Evolutionary conservation across 2,329 filamentous ascomycete species (phyloP).

Genomic region (Xylariaceae sp.): DNA sequence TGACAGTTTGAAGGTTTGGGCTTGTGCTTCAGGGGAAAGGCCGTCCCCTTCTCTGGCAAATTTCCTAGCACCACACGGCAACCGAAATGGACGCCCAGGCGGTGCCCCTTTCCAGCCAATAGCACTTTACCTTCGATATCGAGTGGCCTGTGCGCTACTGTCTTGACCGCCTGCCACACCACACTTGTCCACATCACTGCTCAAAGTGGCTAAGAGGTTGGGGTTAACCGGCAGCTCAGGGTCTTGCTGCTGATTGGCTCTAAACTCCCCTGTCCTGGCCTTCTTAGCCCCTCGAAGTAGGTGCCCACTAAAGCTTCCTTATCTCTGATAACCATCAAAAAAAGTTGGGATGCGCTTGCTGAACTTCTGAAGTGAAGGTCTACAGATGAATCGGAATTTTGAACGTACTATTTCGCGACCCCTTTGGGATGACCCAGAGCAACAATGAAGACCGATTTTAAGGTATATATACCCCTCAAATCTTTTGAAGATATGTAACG

Average conservation of each 20-base stretch:
- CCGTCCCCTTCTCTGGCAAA: conserved; percentile 30
- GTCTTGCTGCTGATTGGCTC: neutral
- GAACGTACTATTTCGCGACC: neutral
- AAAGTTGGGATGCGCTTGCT: conserved; percentile 15
- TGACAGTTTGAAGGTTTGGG: conserved; percentile 14
- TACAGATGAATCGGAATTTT: too few relatives aligned
- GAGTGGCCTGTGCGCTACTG: neutral
- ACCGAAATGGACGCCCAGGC: conserved; percentile 19
- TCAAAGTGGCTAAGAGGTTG: neutral
- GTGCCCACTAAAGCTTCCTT: conserved; percentile 14
- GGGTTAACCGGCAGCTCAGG: neutral
- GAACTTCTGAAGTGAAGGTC: too few relatives aligned
- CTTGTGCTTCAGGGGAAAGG: conserved; percentile 33
- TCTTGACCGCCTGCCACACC: neutral
- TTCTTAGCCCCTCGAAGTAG: conserved; percentile 1
- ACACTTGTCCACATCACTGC: neutral
- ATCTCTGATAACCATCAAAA: conserved; percentile 26
- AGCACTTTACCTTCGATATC: neutral
- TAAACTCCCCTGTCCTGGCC: neutral
- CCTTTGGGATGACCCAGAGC: conserved; percentile 22
- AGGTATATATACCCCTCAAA: conserved; percentile 51
- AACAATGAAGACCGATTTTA: conserved; percentile 98
- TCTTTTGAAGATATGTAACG: too few relatives aligned
- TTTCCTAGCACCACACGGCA: conserved; percentile 29
- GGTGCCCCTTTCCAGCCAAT: conserved; percentile 8